These are phyloP conservation scores for Aplosporella prunicola DNA, from an alignment of 2,329 filamentous ascomycete genomes.

Conservation along the genomic window DNA sequence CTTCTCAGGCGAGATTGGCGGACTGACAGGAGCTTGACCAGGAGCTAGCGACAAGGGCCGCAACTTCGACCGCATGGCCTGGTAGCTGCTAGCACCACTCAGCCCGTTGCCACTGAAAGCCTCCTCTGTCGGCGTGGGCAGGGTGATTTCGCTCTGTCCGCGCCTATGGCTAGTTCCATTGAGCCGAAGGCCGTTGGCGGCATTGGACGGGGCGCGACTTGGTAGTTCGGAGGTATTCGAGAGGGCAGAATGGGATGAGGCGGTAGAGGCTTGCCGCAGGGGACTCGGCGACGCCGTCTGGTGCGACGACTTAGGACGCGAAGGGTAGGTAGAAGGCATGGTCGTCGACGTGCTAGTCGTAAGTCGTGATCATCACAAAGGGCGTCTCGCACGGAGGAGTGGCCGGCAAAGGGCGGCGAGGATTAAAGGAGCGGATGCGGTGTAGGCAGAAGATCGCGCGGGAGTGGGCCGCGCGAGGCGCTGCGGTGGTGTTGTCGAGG, in stretches of 20 bases:
- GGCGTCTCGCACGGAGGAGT: slow-evolving; percentile 2
- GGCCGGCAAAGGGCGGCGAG: background rate
- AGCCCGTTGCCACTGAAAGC: slow-evolving; percentile 31
- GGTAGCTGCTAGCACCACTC: slow-evolving; percentile 57
- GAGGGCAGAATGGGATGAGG: slow-evolving; percentile 60
- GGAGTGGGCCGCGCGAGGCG: too few relatives aligned
- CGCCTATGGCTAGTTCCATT: slow-evolving; percentile 53
- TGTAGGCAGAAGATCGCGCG: background rate
- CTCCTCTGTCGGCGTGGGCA: slow-evolving; percentile 32
- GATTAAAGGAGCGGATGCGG: background rate
- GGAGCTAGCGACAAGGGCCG: slow-evolving; percentile 41
- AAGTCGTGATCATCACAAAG: slow-evolving; percentile 10
- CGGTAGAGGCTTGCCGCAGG: slow-evolving; percentile 56
- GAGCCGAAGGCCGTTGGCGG: slow-evolving; percentile 50
- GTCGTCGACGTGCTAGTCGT: slow-evolving; percentile 12
- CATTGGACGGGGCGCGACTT: slow-evolving; percentile 59
- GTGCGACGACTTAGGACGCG: slow-evolving; percentile 28
- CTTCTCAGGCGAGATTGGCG: slow-evolving; percentile 21
- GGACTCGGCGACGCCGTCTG: slow-evolving; percentile 34
- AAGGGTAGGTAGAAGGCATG: slow-evolving; percentile 29
- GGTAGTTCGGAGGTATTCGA: slow-evolving; percentile 47
- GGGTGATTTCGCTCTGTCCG: slow-evolving; percentile 63
- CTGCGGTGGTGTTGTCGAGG: too few relatives aligned
- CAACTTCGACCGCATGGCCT: slow-evolving; percentile 47
- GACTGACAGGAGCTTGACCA: slow-evolving; percentile 20